These are phyloP conservation scores for Suillus weaverae DNA, from an alignment of 768 basidiomycete species.

Conservation along the genomic window DNA sequence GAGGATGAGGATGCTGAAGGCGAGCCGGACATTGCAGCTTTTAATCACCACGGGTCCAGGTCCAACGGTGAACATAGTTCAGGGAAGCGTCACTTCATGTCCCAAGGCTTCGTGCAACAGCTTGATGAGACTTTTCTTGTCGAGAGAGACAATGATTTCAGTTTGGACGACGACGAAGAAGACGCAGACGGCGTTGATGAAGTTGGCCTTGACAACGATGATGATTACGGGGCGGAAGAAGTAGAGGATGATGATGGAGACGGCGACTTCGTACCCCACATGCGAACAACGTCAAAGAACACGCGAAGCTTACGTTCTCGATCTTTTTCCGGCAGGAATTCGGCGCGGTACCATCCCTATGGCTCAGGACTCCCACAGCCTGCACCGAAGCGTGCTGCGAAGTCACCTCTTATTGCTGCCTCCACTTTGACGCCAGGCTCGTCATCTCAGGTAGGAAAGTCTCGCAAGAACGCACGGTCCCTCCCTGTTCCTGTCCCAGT, in stretches of 20 bases:
- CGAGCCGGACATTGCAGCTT: conserved; percentile 30
- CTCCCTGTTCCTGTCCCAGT: conserved; percentile 61
- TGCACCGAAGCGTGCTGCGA: conserved; percentile 31
- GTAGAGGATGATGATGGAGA: conserved; percentile 27
- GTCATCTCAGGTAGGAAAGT: conserved; percentile 25
- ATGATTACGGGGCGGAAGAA: conserved; percentile 30
- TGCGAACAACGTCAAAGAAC: conserved; percentile 37
- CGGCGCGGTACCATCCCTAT: conserved; percentile 36
- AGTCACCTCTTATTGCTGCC: conserved; percentile 32
- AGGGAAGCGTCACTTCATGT: conserved; percentile 16
- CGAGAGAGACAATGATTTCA: conserved; percentile 17
- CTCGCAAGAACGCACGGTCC: conserved; percentile 38
- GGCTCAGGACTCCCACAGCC: conserved; percentile 27
- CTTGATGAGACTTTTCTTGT: conserved; percentile 22
- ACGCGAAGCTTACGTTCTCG: conserved; percentile 38
- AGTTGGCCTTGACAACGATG: conserved; percentile 20
- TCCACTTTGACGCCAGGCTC: conserved; percentile 29
- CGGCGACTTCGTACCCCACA: conserved; percentile 35
- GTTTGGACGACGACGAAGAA: conserved; percentile 21
- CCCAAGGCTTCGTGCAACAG: conserved; percentile 18
- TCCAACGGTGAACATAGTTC: conserved; percentile 28
- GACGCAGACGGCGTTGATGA: conserved; percentile 30
- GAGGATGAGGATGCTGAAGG: conserved; percentile 40
- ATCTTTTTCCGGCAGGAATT: conserved; percentile 32
- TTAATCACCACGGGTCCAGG: conserved; percentile 23